Percentiles rank a stretch among this genome's conserved stretches.
Evolutionary conservation across 768 basidiomycete species (phyloP).

Genomic region (Xerocomellus amylosporus): DNA sequence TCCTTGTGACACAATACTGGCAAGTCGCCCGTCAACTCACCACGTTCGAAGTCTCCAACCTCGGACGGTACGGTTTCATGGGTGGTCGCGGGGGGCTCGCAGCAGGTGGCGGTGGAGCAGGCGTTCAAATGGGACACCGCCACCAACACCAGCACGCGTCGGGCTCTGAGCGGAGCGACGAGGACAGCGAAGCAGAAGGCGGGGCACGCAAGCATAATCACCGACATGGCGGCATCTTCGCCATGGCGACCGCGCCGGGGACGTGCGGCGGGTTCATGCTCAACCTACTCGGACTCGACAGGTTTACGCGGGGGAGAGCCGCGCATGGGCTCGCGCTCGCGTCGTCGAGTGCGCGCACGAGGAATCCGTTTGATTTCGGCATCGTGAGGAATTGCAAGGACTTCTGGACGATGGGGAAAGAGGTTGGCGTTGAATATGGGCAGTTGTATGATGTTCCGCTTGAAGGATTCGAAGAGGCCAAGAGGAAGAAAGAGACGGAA

Average conservation of each 20-base stretch:
- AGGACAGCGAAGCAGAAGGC: conserved; percentile 36
- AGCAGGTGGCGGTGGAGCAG: conserved; percentile 51
- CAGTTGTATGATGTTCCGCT: conserved; percentile 82
- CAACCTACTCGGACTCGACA: conserved; percentile 88
- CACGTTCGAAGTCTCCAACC: conserved; percentile 91
- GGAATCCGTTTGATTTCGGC: conserved; percentile 92
- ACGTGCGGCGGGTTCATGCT: conserved; percentile 63
- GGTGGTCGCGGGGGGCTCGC: conserved; percentile 80
- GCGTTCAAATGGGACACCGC: conserved; percentile 77
- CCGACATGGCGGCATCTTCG: conserved; percentile 37
- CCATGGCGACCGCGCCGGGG: conserved; percentile 33
- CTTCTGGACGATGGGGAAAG: conserved; percentile 87
- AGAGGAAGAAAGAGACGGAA: conserved; percentile 55
- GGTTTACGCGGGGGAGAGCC: conserved; percentile 90
- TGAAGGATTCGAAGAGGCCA: conserved; percentile 81
- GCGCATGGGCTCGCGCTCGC: conserved; percentile 81
- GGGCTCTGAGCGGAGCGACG: conserved; percentile 47
- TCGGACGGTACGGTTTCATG: conserved; percentile 96
- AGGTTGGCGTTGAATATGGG: conserved; percentile 90
- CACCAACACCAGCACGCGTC: conserved; percentile 38
- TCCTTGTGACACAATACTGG: conserved; percentile 85
- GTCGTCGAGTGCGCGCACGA: conserved; percentile 49
- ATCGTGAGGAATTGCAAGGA: conserved; percentile 78
- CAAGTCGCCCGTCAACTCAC: conserved; percentile 95
- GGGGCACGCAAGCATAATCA: conserved; percentile 46